phyloP scores from a whole-genome alignment of 495 filamentous ascomycete species.

The Aspergillus leporis region DNA sequence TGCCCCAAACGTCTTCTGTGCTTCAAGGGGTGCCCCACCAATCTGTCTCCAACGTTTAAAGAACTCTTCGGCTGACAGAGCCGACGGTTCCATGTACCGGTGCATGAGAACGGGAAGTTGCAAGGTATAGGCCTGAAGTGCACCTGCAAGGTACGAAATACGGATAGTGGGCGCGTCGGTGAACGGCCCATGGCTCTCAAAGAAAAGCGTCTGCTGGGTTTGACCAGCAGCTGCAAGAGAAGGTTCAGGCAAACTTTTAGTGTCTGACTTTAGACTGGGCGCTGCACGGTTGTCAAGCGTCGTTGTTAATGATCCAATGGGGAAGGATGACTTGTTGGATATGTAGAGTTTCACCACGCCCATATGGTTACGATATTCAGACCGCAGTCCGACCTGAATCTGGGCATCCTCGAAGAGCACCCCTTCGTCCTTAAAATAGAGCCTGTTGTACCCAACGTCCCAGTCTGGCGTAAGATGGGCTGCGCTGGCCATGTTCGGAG shows the following conservation, averaged over 20 bases:
- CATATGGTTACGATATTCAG: constrained; percentile 91
- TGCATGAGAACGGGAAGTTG: constrained; percentile 86
- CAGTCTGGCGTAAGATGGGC: constrained; percentile 93
- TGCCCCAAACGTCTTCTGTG: constrained; percentile 79
- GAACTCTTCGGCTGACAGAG: constrained; percentile 84
- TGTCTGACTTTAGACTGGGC: constrained; percentile 73
- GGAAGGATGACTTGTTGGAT: constrained; percentile 82
- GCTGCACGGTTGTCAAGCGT: constrained; percentile 81
- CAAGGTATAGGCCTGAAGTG: constrained; percentile 88
- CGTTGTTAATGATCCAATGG: constrained; percentile 87
- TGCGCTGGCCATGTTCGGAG: constrained; percentile 85
- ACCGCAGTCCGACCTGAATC: constrained; percentile 87
- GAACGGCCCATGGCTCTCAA: constrained; percentile 82
- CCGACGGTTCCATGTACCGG: constrained; percentile 93
- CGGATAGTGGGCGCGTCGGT: constrained; percentile 84
- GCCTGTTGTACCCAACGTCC: constrained; percentile 85
- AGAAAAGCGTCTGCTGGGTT: constrained; percentile 91
- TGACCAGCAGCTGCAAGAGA: constrained; percentile 72
- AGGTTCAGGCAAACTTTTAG: constrained; percentile 85
- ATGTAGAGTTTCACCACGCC: constrained; percentile 96
- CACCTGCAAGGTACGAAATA: constrained; percentile 90
- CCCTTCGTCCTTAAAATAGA: constrained; percentile 79
- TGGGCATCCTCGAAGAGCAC: constrained; percentile 94
- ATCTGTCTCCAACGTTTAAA: constrained; percentile 99
- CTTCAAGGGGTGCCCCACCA: constrained; percentile 80